Evolutionary conservation across 352 stramenopile species (phyloP), one percentile per base, ranked within the genome.

Genomic region (Phytopythium ostracodes): DNA sequence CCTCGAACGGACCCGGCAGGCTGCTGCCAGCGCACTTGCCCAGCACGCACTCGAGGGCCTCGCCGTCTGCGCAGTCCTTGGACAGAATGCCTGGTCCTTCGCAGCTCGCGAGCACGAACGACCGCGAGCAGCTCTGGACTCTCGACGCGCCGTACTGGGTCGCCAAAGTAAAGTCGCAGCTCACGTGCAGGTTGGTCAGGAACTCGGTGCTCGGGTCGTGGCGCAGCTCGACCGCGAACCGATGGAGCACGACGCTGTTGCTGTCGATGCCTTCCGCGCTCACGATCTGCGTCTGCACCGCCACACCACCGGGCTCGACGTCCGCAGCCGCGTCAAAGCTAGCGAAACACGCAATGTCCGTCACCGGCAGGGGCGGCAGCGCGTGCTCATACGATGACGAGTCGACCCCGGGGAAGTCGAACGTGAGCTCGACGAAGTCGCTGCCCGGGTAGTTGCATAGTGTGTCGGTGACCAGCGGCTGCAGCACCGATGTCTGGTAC

Each of bases 21-120:
- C 22, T n/a, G 24, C 75, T n/a, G 36, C 53, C 60, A 0, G 29
- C 54, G 47, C 81, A 91, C 1, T 73, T 70, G 42, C 85, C 52
- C n/a, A 58, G 52, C 20, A 58, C 52, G 31, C 52, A 58, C 33
- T 38, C 9, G 17, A 59, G 33, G 2, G 35, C 22, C 31, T 59
- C 53, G 17, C 33, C 53, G 25, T 49, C 53, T 22, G 11, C 33
- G 25, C 52, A 59, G n/a, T 36, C 35, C 43, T 1, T 73, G 44
- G 17, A 64, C 76, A 5, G 63, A 65, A 47, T 75, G 81, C 63
- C 67, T 2, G 81, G 81, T 0, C 56, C 61, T 24, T 84, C 79
- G 64, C 84, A 93, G 67, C 89, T 81, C 25, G 65, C 71, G 59
- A 91, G 76, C 4, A 62, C 62, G 55, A 93, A 88, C 20, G 71